Conservation (phyloP, 371 early-diverging fungal species). For the Dichotomocladium elegans region DNA sequence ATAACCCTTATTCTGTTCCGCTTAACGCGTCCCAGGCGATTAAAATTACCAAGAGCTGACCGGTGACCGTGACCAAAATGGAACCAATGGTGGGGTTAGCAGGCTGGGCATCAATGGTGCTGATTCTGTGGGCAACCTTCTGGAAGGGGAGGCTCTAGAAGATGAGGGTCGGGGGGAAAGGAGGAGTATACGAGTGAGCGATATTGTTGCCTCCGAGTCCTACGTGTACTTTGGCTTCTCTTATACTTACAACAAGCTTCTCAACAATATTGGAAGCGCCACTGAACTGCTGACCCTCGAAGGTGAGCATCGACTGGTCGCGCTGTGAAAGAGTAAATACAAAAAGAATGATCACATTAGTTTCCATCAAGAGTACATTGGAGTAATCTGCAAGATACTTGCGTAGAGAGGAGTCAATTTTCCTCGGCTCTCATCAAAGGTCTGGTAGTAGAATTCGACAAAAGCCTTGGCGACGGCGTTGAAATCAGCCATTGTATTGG, state of each 20-base stretch:
- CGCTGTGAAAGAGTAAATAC: slow-evolving; percentile 52
- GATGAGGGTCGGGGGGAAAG: background rate
- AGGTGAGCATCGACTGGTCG: slow-evolving; percentile 78
- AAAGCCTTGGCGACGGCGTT: slow-evolving; percentile 68
- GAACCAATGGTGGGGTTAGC: slow-evolving; percentile 44
- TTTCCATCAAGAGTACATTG: too few relatives aligned
- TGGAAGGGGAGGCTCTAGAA: slow-evolving; percentile 74
- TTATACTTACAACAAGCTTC: slow-evolving; percentile 71
- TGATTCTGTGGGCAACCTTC: slow-evolving; percentile 62
- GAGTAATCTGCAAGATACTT: too few relatives aligned
- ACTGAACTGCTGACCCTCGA: slow-evolving; percentile 67
- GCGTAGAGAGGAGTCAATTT: slow-evolving; percentile 78
- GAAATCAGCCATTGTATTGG: slow-evolving; percentile 30
- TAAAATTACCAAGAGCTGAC: slow-evolving; percentile 70
- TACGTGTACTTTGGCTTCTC: too few relatives aligned
- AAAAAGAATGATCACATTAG: too few relatives aligned
- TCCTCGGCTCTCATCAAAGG: slow-evolving; percentile 71
- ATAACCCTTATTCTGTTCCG: too few relatives aligned
- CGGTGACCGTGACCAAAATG: slow-evolving; percentile 81
- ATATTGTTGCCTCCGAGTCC: too few relatives aligned
- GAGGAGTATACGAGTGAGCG: background rate
- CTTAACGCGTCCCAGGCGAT: background rate
- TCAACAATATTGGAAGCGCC: slow-evolving; percentile 65
- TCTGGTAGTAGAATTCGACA: slow-evolving; percentile 78
- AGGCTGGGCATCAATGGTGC: slow-evolving; percentile 81